Evolutionary conservation across 2,329 filamentous ascomycete species (phyloP), one percentile per base, ranked within the genome.

Genomic region (Dryadomyces quercivorus): DNA sequence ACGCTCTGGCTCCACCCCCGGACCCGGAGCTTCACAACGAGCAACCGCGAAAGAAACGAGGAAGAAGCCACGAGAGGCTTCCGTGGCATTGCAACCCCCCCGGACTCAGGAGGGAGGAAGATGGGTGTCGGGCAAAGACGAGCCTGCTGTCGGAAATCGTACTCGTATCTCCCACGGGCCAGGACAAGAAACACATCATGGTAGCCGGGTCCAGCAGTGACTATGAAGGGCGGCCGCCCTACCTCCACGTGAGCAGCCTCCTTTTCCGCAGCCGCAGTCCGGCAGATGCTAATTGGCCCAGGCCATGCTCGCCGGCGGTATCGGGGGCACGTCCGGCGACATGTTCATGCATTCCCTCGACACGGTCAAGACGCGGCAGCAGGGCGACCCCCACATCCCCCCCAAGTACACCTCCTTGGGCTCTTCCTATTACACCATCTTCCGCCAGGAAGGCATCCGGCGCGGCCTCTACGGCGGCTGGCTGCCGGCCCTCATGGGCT

Each of bases 311-410:
- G 93, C 93, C 38, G 93, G 93, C 65, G 93, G 92, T 57, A 75
- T 94, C 53, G 93, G 94, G 65, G 93, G 93, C 53, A 91, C 88
- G 16, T 94, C 86, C 55, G 93, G 94, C 56, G 93, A 98, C 69
- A 86, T 98, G 79, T 75, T 98, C 61, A 98, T 98, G 93, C 93
- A 98, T 73, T 97, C 92, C 48, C 80, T 98, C 65, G 93, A 98
- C 69, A 98, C 93, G 1, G 93, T 98, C 63, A 98, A 98, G 73
- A 98, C 93, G 49, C 82, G 93, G 62, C 94, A 98, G 69, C 93
- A 98, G 71, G 93, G 92, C 64, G 93, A 97, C 65, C 91, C 92
- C 47, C 86, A 93, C 66, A 80, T 95, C 57, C 93, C 93, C 21
- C 86, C 93, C 1, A 95, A 88, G 71, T 98, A 98, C 71, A 85